Conservation (phyloP, 1,139 yeast species). For the Debaryomycetaceae sp. region DNA sequence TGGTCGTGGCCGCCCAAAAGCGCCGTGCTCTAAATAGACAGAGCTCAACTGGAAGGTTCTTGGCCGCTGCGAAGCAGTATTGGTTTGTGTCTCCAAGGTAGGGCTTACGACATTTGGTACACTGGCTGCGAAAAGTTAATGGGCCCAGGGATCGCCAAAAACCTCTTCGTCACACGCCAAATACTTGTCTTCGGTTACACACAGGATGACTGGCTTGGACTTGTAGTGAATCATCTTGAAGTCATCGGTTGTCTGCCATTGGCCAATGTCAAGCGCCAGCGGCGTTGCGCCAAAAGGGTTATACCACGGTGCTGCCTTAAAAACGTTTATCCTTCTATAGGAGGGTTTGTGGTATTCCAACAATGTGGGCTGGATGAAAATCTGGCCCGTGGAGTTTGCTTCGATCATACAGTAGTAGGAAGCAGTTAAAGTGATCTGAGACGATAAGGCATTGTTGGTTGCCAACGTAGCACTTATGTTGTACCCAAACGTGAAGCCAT, state of each 20-base stretch:
- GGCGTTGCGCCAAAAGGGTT: slow-evolving; percentile 8
- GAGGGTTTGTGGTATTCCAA: slow-evolving; percentile 12
- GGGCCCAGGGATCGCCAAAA: slow-evolving; percentile 9
- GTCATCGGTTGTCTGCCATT: slow-evolving; percentile 10
- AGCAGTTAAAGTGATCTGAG: slow-evolving; percentile 12
- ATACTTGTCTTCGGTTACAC: slow-evolving; percentile 16
- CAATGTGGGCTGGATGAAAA: slow-evolving; percentile 16
- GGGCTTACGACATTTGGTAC: no score
- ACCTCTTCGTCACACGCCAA: slow-evolving; percentile 11
- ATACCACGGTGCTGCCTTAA: slow-evolving; percentile 8
- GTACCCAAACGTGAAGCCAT: slow-evolving; percentile 9
- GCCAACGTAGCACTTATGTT: slow-evolving; percentile 7
- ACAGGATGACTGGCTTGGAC: slow-evolving; percentile 15
- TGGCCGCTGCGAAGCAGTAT: no score
- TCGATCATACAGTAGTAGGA: slow-evolving; percentile 17
- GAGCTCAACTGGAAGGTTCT: no score
- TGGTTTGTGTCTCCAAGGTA: no score
- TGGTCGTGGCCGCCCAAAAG: no score
- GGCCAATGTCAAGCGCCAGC: slow-evolving; percentile 6
- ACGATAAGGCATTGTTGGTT: slow-evolving; percentile 8
- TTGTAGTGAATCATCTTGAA: slow-evolving; percentile 9
- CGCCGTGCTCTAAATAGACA: no score
- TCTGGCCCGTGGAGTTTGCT: slow-evolving; percentile 18
- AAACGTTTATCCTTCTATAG: slow-evolving; percentile 11
- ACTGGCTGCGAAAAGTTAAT: no score